Conservation (phyloP, 1,284 basidiomycete species). For the Phaffia rhodozyma region DNA sequence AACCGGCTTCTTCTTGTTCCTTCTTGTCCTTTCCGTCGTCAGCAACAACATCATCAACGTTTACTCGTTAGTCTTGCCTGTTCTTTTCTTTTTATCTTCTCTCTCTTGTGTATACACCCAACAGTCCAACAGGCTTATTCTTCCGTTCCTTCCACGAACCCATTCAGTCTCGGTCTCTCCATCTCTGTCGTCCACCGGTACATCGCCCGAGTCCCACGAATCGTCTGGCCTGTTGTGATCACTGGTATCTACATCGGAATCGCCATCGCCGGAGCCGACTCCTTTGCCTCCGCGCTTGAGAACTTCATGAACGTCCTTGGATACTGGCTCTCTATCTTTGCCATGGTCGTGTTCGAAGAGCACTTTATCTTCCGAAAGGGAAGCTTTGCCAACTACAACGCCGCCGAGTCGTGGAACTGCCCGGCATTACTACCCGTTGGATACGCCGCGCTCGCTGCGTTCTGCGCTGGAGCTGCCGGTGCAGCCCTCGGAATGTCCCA, state of each 20-base stretch:
- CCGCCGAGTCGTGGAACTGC: constrained; percentile 29
- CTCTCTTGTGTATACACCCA: no score
- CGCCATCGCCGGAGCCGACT: constrained; percentile 32
- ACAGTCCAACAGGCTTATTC: no score
- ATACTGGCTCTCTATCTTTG: constrained; percentile 35
- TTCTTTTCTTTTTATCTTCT: background rate
- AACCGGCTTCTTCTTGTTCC: constrained; percentile 28
- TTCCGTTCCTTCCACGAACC: background rate
- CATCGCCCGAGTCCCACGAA: constrained; percentile 31
- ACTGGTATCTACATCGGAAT: constrained; percentile 32
- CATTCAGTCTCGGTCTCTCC: constrained; percentile 27
- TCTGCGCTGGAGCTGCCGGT: constrained; percentile 22
- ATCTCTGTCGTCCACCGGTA: constrained; percentile 30
- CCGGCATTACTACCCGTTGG: constrained; percentile 24
- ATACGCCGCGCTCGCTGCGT: constrained; percentile 22
- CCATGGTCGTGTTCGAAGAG: constrained; percentile 31
- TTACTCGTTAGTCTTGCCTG: constrained; percentile 15
- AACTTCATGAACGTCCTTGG: constrained; percentile 28
- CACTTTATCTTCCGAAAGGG: background rate
- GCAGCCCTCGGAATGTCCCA: constrained; percentile 31
- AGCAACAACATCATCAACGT: constrained; percentile 34
- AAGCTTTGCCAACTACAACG: constrained; percentile 28
- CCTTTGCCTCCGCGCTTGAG: constrained; percentile 30
- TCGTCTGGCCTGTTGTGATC: constrained; percentile 32
- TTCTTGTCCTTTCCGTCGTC: constrained; percentile 32